Evolutionary conservation across 805 yeast species (phyloP), one percentile per base, ranked within the genome.

Genomic region (Hemisphaericaspora nanyangensis): DNA sequence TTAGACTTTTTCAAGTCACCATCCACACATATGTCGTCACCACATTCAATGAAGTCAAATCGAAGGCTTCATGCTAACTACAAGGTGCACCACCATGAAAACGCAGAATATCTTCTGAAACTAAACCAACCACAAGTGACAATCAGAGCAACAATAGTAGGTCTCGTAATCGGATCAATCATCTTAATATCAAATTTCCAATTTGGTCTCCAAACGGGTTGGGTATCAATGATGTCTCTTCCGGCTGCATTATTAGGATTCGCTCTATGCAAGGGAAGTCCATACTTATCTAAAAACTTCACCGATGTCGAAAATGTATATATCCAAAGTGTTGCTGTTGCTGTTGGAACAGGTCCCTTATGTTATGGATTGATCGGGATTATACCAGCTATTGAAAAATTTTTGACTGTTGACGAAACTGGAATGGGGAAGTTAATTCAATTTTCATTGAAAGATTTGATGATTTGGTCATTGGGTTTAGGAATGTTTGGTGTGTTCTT

Each of bases 191-290:
- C 96, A 4, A 91, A 91, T 60, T 93, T 93, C 64, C 98, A 91
- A 57, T 91, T 91, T 58, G 99, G 98, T 1, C 68, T 91, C 16
- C 99, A 91, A 56, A 91, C 97, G 0, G 99, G 99, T 2, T 91
- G 99, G 99, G 96, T 93, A 5, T 88, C 96, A 8, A 91, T 91
- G 99, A 93, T 91, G 99, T 85, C 96, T 17, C 68, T 91, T 39
- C 98, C 99, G 0, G 83, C 96, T 4, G 96, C 98, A 0, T 61
- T 91, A 37, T 62, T 91, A 18, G 96, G 95, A 0, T 90, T 80
- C 58, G 84, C 96, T 0, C 66, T 85, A 15, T 91, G 90, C 68
- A 86, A 81, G 4, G 50, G 82, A 2, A 60, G 60, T 27, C 80
- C 80, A 1, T 78, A 79, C 52, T 45, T 61, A 2, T 31, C 38